Percentiles rank a stretch among this genome's conserved stretches.
These are phyloP conservation scores for Boletus subparvulus DNA, from an alignment of 768 basidiomycete genomes.

Conservation along the genomic window DNA sequence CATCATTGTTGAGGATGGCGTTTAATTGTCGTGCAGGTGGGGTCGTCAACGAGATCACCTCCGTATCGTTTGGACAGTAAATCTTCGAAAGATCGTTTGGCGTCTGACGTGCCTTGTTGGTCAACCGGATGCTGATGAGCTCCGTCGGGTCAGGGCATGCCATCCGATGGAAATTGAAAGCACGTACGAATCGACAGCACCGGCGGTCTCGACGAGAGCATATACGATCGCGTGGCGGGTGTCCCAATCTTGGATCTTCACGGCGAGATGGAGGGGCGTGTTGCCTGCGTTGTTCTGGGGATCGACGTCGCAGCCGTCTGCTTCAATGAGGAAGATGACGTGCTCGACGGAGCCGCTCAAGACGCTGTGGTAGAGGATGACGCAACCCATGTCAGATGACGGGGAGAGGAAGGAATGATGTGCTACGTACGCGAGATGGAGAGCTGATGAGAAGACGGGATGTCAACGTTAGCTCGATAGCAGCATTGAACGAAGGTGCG, in stretches of 20 bases:
- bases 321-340: conserved; percentile 25
- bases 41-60: conserved; percentile 18
- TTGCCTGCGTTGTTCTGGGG: conserved; percentile 23
- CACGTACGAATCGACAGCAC: conserved; percentile 26
- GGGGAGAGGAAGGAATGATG: background rate
- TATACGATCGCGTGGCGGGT: conserved; percentile 22
- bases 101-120: conserved; percentile 29
- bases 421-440: conserved; percentile 32
- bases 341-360: conserved; percentile 15
- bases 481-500: conserved; percentile 12
- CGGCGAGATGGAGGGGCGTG: conserved; percentile 31
- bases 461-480: conserved; percentile 13
- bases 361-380: conserved; percentile 12
- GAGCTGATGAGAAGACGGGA: conserved; percentile 17
- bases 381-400: background rate
- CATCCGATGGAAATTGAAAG: background rate
- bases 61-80: conserved; percentile 17
- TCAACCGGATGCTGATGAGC: conserved; percentile 20
- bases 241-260: conserved; percentile 13
- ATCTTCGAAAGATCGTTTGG: conserved; percentile 24
- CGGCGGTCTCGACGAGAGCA: conserved; percentile 23
- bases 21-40: conserved; percentile 17
- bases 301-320: conserved; percentile 31
- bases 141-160: background rate
- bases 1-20: conserved; percentile 9